phyloP scores from a whole-genome alignment of 805 yeast species.

The Zygotorulaspora danielsina region DNA sequence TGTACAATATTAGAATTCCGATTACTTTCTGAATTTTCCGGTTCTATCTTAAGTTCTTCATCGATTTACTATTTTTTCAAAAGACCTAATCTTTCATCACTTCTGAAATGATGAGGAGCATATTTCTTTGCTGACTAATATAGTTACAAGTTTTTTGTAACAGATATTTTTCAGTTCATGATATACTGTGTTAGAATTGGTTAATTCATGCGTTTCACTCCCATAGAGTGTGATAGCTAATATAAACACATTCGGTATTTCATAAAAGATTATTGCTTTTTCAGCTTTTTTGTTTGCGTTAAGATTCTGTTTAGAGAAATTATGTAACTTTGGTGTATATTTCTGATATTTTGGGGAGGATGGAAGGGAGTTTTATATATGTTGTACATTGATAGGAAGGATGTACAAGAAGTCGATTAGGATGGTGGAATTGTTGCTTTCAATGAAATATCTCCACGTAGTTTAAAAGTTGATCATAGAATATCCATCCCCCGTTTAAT shows the following conservation, averaged over 20 bases:
- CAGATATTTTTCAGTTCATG: slow-evolving; percentile 16
- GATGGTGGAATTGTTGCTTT: no score
- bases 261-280: slow-evolving; percentile 9
- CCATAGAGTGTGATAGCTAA: slow-evolving; percentile 29
- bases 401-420: no score
- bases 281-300: slow-evolving; percentile 2
- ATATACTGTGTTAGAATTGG: slow-evolving; percentile 19
- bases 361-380: not conserved
- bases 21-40: not conserved
- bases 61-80: not conserved
- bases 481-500: slow-evolving; percentile 36
- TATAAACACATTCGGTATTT: slow-evolving; percentile 21
- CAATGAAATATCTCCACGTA: no score
- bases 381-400: no score
- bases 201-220: slow-evolving; percentile 26
- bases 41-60: not conserved
- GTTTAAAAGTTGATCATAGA: slow-evolving; percentile 26
- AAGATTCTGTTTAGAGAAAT: not conserved
- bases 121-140: slow-evolving; percentile 8
- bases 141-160: slow-evolving; percentile 25
- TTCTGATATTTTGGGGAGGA: not conserved
- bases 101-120: not conserved
- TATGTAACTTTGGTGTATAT: not conserved
- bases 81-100: not conserved
- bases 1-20: not conserved